phyloP scores from a whole-genome alignment of 306 rosid species.

The Cucumis hystrix region DNA sequence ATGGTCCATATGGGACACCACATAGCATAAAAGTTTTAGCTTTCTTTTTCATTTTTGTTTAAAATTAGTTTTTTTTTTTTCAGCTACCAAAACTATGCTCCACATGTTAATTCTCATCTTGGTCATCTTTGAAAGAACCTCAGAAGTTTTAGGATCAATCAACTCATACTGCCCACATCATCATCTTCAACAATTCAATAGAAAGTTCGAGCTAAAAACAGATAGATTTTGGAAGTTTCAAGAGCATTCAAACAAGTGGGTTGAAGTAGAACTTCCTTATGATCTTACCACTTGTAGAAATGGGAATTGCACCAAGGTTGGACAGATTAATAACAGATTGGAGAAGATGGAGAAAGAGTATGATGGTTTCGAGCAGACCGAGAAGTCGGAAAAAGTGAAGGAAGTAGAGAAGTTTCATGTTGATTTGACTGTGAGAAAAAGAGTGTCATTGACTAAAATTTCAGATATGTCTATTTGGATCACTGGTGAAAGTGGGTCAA shows the following conservation, averaged over 20 bases:
- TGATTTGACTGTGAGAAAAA: constrained; percentile 47
- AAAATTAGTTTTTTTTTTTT: neutral
- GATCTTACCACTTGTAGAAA: constrained; percentile 50
- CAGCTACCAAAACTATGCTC: constrained; percentile 36
- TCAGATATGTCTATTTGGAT: constrained; percentile 73
- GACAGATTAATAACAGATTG: constrained; percentile 11
- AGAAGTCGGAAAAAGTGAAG: constrained; percentile 10
- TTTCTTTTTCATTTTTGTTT: neutral
- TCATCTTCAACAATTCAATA: constrained; percentile 20
- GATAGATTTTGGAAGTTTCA: constrained; percentile 72
- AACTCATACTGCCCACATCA: constrained; percentile 45
- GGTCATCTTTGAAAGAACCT: constrained; percentile 24
- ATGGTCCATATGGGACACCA: constrained; percentile 8
- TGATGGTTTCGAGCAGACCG: constrained; percentile 19
- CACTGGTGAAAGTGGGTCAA: constrained; percentile 79
- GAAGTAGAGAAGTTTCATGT: constrained; percentile 11
- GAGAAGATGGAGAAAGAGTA: constrained; percentile 9
- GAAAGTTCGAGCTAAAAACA: constrained; percentile 56
- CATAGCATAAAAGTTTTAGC: neutral
- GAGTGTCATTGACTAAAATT: constrained; percentile 66
- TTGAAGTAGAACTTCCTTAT: constrained; percentile 62
- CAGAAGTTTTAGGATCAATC: constrained; percentile 17
- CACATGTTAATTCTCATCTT: constrained; percentile 31
- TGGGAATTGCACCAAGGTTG: constrained; percentile 30
- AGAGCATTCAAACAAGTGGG: constrained; percentile 59